Evolutionary conservation across 2,329 filamentous ascomycete genomes (phyloP), one percentile per base, ranked within the genome.

Genomic region (Ambrosiella beaveri): DNA sequence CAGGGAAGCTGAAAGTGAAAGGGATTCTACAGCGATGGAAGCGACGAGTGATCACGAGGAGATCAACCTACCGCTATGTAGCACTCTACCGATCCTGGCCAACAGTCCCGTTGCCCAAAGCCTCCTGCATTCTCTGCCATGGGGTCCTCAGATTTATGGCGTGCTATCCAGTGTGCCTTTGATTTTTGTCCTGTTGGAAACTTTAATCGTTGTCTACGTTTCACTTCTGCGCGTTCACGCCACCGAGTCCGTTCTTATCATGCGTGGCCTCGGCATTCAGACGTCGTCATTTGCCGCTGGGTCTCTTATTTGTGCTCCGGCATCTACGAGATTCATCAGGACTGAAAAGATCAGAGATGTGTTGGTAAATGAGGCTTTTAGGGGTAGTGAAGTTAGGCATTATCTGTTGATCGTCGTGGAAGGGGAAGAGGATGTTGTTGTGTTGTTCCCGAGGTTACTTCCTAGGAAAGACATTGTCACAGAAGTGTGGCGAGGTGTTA

Each of bases 301-400:
- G 9, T 58, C 56, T n/a, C 85, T 82, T 7, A 88, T 87, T 65
- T 74, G 90, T 40, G 68, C 69, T 2, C 60, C 57, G n/a, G 64
- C 65, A 11, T 69, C 71, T 57, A 77, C 77, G 65, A 70, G 78
- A 58, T 78, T 83, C 69, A 97, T 98, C 60, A 91, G 93, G 0
- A 95, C 91, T 0, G 86, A 85, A 50, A 84, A 88, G 70, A 94
- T 98, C 59, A 87, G 87, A 67, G 93, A 98, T 68, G 84, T 98
- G 59, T 81, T 96, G 57, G 86, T 98, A 55, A 89, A 96, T 68
- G 93, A 98, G 73, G 93, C 90, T 2, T 97, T 97, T 70, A 81
- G 81, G 59, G 90, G 90, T 0, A 95, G 96, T 66, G 88, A 90
- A 71, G 89, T 97, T 40, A 75, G 84, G 45, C 95, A 91, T 66